These are phyloP conservation scores for Colletotrichum sp. DNA, from an alignment of 2,329 filamentous ascomycete species.

Conservation along the genomic window DNA sequence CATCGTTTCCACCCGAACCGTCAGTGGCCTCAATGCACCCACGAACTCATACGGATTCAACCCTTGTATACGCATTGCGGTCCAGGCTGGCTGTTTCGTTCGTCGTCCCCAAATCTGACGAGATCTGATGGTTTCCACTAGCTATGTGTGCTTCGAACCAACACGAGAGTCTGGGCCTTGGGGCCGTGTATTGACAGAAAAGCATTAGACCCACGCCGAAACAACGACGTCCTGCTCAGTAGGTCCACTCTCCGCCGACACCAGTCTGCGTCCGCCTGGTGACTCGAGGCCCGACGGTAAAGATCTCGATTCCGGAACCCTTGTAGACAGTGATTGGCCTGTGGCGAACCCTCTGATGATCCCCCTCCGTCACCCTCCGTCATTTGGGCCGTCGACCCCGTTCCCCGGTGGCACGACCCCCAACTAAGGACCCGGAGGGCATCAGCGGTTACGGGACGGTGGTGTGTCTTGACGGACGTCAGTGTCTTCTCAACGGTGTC, in stretches of 20 bases:
- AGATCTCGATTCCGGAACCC: background rate
- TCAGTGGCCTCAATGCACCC: background rate
- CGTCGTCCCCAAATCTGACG: background rate
- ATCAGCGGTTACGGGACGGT: background rate
- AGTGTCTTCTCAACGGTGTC: background rate
- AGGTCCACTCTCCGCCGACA: background rate
- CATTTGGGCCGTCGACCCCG: background rate
- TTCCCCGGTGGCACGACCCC: background rate
- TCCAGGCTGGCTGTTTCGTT: background rate
- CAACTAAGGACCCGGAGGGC: background rate
- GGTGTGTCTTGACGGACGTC: background rate
- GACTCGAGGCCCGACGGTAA: background rate
- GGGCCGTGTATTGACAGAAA: background rate
- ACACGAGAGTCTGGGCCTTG: background rate
- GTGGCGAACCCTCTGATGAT: background rate
- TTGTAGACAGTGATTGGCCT: background rate
- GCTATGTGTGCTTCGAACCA: background rate
- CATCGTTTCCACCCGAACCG: background rate
- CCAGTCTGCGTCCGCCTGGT: background rate
- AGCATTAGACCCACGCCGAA: background rate
- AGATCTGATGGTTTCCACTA: background rate
- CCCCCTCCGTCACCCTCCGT: background rate
- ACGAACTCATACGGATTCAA: background rate
- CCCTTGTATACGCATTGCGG: background rate
- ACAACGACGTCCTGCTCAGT: background rate